These are phyloP conservation scores for Apiospora sp. DNA, from an alignment of 2,329 filamentous ascomycete genomes.

Conservation along the genomic window DNA sequence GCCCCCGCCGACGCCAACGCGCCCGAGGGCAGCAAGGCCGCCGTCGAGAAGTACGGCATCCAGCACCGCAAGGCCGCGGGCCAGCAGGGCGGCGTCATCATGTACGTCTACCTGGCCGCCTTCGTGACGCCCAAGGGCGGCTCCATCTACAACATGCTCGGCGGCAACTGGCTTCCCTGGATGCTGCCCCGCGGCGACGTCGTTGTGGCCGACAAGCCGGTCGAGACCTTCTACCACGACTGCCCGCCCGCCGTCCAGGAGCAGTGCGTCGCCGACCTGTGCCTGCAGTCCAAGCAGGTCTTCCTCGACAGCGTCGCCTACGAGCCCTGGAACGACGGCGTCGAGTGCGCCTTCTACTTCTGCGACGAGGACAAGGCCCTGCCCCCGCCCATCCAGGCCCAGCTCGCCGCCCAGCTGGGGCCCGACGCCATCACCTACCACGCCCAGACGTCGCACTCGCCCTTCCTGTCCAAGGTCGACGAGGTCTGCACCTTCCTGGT, in stretches of 20 bases:
- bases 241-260: constrained; percentile 29
- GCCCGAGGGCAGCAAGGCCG: constrained; percentile 6
- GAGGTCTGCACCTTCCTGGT: constrained; percentile 28
- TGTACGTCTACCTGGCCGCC: constrained; percentile 40
- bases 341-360: constrained; percentile 33
- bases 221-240: constrained; percentile 34
- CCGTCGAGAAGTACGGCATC: constrained; percentile 40
- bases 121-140: constrained; percentile 36
- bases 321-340: constrained; percentile 34
- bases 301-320: constrained; percentile 33
- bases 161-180: constrained; percentile 36
- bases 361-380: constrained; percentile 33
- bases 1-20: constrained; percentile 31
- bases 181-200: constrained; percentile 33
- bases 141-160: constrained; percentile 34
- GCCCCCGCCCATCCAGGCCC: constrained; percentile 28
- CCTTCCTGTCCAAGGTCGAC: constrained; percentile 31
- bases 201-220: constrained; percentile 28
- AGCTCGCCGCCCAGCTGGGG: constrained; percentile 29
- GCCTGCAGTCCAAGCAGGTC: constrained; percentile 32
- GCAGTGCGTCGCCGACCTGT: constrained; percentile 29
- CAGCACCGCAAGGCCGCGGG: constrained; percentile 40
- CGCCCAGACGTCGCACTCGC: constrained; percentile 31
- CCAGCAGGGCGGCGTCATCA: constrained; percentile 44
- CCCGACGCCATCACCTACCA: constrained; percentile 28